Percentiles rank a stretch among this genome's conserved stretches.
These are phyloP conservation scores for Paralagenidium karlingii DNA, from an alignment of 352 stramenopile genomes.

Conservation along the genomic window DNA sequence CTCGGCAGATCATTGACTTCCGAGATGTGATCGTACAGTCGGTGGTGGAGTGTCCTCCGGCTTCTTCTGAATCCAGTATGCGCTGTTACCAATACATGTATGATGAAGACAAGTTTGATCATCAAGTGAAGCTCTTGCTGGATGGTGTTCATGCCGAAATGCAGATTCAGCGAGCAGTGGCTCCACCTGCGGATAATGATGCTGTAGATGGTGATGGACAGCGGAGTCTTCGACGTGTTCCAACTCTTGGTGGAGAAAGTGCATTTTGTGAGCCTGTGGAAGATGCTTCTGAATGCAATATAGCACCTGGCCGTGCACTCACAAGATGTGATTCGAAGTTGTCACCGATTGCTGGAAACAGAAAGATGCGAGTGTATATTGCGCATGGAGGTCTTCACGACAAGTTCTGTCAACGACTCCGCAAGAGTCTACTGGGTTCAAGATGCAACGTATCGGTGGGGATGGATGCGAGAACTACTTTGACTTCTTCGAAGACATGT, in stretches of 20 bases:
- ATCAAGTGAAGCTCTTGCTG: slow-evolving; percentile 51
- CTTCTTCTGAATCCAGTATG: no score
- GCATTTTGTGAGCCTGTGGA: not conserved
- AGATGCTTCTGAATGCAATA: not conserved
- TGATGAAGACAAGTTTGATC: slow-evolving; percentile 46
- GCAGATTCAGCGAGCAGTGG: slow-evolving; percentile 49
- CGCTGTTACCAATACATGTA: no score
- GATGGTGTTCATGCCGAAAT: slow-evolving; percentile 78
- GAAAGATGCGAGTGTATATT: slow-evolving; percentile 32
- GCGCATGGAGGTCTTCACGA: slow-evolving; percentile 56
- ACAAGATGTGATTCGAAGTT: slow-evolving; percentile 1
- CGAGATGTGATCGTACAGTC: slow-evolving; percentile 23
- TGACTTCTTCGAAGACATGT: slow-evolving; percentile 3
- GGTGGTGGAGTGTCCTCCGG: no score
- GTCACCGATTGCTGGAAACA: not conserved
- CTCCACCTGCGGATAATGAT: slow-evolving; percentile 19
- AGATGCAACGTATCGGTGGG: slow-evolving; percentile 6
- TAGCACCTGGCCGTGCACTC: slow-evolving; percentile 3
- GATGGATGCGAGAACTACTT: slow-evolving; percentile 5
- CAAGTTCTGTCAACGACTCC: slow-evolving; percentile 41
- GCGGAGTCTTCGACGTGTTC: slow-evolving; percentile 4
- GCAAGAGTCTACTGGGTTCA: slow-evolving; percentile 26
- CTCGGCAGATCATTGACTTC: slow-evolving; percentile 74
- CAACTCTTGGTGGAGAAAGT: slow-evolving; percentile 3
- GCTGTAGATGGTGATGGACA: slow-evolving; percentile 14